Percentiles rank a stretch among this genome's conserved stretches.
phyloP scores from a whole-genome alignment of 768 basidiomycete species.

The Termitomyces bulborhizus region DNA sequence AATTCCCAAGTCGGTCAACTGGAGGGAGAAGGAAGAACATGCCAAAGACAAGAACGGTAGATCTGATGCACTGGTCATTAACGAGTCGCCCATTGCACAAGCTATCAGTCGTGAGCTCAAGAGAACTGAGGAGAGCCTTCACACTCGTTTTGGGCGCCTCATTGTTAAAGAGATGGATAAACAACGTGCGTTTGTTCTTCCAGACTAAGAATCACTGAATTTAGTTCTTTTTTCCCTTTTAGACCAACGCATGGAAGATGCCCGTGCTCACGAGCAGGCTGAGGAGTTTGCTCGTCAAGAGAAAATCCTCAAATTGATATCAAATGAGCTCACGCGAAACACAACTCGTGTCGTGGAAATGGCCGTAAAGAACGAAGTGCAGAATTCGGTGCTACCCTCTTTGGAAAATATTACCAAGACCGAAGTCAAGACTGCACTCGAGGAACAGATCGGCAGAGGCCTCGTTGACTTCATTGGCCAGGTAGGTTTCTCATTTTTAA shows the following conservation, averaged over 20 bases:
- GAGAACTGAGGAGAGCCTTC: constrained; percentile 77
- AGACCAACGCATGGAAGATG: constrained; percentile 86
- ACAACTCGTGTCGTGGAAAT: constrained; percentile 86
- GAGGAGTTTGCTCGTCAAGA: constrained; percentile 84
- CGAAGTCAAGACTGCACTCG: constrained; percentile 74
- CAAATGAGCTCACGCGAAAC: constrained; percentile 79
- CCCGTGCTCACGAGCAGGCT: constrained; percentile 68
- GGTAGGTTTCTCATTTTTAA: constrained; percentile 34
- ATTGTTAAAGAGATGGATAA: constrained; percentile 87
- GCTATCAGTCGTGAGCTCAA: constrained; percentile 71
- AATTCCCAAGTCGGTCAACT: constrained; percentile 49
- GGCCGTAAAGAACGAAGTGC: constrained; percentile 82
- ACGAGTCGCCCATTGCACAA: constrained; percentile 51
- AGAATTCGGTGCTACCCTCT: constrained; percentile 76
- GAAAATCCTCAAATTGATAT: constrained; percentile 84
- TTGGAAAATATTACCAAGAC: constrained; percentile 76
- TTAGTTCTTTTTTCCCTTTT: constrained; percentile 3
- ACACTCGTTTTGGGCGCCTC: constrained; percentile 69
- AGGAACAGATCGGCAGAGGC: constrained; percentile 71
- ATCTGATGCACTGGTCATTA: constrained; percentile 31
- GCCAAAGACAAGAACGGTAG: constrained; percentile 29
- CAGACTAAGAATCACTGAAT: not conserved
- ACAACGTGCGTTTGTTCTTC: constrained; percentile 54
- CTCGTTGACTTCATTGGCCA: constrained; percentile 68
- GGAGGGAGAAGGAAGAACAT: constrained; percentile 37